Conservation (phyloP, 441 rosid genomes). For the Populus trichocarpa region DNA sequence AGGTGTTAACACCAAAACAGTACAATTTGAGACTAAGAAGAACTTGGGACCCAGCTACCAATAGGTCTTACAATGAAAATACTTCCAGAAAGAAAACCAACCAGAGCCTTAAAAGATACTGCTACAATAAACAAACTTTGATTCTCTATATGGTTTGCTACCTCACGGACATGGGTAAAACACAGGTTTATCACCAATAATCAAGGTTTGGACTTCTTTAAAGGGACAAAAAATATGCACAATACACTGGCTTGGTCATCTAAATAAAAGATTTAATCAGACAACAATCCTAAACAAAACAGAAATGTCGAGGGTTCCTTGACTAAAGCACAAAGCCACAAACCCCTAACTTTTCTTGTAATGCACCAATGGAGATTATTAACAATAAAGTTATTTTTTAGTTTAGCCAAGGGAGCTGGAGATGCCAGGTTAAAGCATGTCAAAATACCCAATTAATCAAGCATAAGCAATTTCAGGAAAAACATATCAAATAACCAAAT, state of each 20-base stretch:
- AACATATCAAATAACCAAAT: constrained; percentile 6
- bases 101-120: neutral
- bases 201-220: neutral
- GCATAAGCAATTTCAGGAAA: neutral
- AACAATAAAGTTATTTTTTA: too few species aligned
- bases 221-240: neutral
- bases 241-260: neutral
- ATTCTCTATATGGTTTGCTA: neutral
- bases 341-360: neutral
- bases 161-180: neutral
- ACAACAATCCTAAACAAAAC: neutral
- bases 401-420: neutral
- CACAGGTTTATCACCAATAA: neutral
- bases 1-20: neutral
- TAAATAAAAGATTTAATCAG: neutral
- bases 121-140: neutral
- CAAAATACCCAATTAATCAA: neutral
- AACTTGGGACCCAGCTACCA: neutral
- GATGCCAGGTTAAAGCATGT: neutral
- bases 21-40: neutral
- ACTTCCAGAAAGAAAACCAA: neutral
- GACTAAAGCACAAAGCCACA: neutral
- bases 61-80: neutral
- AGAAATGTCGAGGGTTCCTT: neutral
- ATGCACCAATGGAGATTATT: neutral